A percentile compares a stretch with the other conserved stretches of the same genome.
Evolutionary conservation across 306 rosid species (phyloP).

Genomic region (Alnus glutinosa): DNA sequence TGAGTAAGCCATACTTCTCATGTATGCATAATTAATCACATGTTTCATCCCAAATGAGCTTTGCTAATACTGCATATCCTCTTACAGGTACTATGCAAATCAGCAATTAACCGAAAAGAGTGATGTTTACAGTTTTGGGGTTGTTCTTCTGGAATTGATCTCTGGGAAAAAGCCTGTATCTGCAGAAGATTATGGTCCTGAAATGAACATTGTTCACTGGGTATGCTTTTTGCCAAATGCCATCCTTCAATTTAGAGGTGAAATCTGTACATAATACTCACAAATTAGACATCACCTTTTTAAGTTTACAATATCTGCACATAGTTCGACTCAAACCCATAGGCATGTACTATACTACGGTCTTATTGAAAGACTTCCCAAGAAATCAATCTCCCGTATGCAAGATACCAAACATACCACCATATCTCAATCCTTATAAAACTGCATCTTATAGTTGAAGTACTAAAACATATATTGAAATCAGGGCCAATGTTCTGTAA

Average conservation of each 20-base stretch:
- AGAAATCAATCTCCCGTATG: too few species aligned
- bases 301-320: not conserved
- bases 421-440: not conserved
- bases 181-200: slow-evolving; percentile 79
- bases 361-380: too few species aligned
- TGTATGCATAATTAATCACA: slow-evolving; percentile 12
- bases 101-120: slow-evolving; percentile 95
- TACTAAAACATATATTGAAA: not conserved
- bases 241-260: slow-evolving; percentile 14
- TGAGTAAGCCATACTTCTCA: slow-evolving; percentile 59
- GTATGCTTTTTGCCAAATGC: slow-evolving; percentile 39
- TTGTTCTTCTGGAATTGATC: slow-evolving; percentile 85
- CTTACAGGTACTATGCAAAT: slow-evolving; percentile 81
- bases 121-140: slow-evolving; percentile 94
- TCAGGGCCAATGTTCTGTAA: not conserved
- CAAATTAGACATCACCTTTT: not conserved
- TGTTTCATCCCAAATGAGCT: slow-evolving; percentile 20
- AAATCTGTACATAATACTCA: not conserved
- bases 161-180: slow-evolving; percentile 89
- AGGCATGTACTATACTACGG: too few species aligned
- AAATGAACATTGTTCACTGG: slow-evolving; percentile 95
- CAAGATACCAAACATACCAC: not conserved
- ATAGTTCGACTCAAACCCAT: too few species aligned
- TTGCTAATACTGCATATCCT: slow-evolving; percentile 20
- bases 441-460: not conserved